Evolutionary conservation across 1,284 basidiomycete genomes (phyloP), one percentile per base, ranked within the genome.

Genomic region (Lignosus rhinocerotis): DNA sequence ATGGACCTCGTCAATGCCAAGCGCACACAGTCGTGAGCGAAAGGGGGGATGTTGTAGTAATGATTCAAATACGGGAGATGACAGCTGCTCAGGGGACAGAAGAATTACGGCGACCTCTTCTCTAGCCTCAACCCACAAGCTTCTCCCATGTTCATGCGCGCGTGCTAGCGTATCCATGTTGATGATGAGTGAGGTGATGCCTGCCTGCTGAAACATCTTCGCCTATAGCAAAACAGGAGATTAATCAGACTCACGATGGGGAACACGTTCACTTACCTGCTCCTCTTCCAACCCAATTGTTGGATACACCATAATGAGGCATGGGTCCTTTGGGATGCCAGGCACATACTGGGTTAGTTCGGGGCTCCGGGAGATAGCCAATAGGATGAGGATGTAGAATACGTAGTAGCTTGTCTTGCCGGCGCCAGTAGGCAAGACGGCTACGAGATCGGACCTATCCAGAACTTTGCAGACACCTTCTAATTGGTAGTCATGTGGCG

Each of bases 41-140:
- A 69, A 65, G 9, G 10, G 30, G n/a, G 44, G 38, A 34, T 59
- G n/a, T 5, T 56, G 21, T 9, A 70, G 25, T 3, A 68, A 47
- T 6, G 19, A 12, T 9, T 56, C 52, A 41, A 67, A 69, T 0
- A 57, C 63, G 12, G 52, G 39, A 2, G 57, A 62, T 2, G 50
- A 43, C 7, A 75, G 62, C 54, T 67, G 60, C 58, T 75, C 72
- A 0, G 69, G 73, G 4, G 69, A 70, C 6, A 73, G 50, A 10
- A 73, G 43, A 4, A 75, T 57, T 44, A 73, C 59, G 2, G 60
- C 31, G 8, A 43, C 25, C 2, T 48, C 48, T 16, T 6, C 19
- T 1, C 34, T 44, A 9, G 59, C 61, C 17, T 19, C 49, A 1
- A 33, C 49, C 70, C 71, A 73, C 2, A 72, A 54, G 53, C 69